Base-by-base conservation (phyloP, 495 filamentous ascomycete genomes). In the Lineolata rhizophorae region DNA sequence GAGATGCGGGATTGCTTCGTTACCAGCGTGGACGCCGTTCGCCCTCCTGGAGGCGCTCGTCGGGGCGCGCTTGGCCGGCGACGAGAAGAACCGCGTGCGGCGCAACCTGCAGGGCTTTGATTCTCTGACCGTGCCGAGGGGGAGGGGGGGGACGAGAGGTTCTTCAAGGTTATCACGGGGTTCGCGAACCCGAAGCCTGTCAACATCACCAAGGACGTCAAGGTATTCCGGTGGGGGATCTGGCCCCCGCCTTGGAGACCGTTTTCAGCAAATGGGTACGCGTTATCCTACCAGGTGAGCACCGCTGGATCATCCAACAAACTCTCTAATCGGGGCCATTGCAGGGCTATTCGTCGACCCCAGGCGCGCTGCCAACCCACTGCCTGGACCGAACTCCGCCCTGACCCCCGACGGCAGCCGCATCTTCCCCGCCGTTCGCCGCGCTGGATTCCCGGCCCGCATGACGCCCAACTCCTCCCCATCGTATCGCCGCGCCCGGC, bases 151-250 rank as follows among this genome's bases (percentile, higher is more conserved):
- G 90, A 76, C 45, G 84, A 93, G 49, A 76, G 81, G 27, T 94
- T 95, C 56, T 95, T 95, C 69, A 92, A 92, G 55, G 58, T 94
- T 38, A 94, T 97, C 53, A 95, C 95, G 90, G 75, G 68, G n/a
- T 93, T 95, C 48, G 76, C 79, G 8, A 73, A 69, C 16, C 90
- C 90, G 2, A 94, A 94, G 57, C 90, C 87, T 3, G 63, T 90
- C 25, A 92, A 93, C 43, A 97, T 97, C 42, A 85, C 93, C 59
- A 97, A 97, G 55, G 84, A 93, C 44, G 80, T 97, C 43, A 97
- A 97, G 53, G 87, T 94, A 4, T 97, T 95, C 47, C 72, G 78
- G 8, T 97, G 87, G 90, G 79, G 74, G 46, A 76, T 78, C 29
- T 97, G 9, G 61, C 60, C 8, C 63, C 65, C 27, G 84, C 87